Base-by-base conservation (phyloP, 495 filamentous ascomycete species). In the Daldinia loculata region DNA sequence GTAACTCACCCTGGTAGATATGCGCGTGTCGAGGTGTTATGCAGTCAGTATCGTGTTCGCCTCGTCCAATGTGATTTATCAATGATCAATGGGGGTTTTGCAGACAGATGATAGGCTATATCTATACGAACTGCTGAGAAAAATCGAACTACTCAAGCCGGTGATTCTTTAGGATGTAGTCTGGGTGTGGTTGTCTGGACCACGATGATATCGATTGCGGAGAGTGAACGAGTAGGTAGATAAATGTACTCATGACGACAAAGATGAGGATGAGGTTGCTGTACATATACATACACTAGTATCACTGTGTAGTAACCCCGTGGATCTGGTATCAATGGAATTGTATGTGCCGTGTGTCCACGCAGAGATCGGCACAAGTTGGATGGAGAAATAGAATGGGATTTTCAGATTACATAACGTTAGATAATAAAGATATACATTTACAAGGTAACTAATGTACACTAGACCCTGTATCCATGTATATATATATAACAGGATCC, bases 1-100 rank as follows among this genome's bases (percentile, higher is more conserved):
- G 58, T 24, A 62, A 71, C 62, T 58, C 34, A 66, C 68, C 68
- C 68, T 51, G 51, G 68, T 50, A 50, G 56, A 65, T 70, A 69
- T 65, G 56, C 50, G 53, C 34, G 34, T 60, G 27, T 14, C 17
- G 27, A 17, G 56, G 41, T 50, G 30, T 3, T 38, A 29, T n/a
- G 43, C 26, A 52, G 50, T 29, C 5, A 29, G 27, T 14, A 24
- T 30, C 50, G 27, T 48, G 43, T 48, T 48, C 26, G 26, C 26
- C 14, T 7, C 26, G 26, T 17, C 14, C 27, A 57, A 65, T 32
- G 6, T 41, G 7, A 50, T 65, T 57, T 39, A 60, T 52, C 19
- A 53, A 60, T 60, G 27, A 53, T 43, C 45, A 53, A 60, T 56
- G 26, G 43, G 27, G 52, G 12, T 30, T 63, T 63, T 6, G 8